Conservation (phyloP, 768 basidiomycete species). For the Lactarius indigo region DNA sequence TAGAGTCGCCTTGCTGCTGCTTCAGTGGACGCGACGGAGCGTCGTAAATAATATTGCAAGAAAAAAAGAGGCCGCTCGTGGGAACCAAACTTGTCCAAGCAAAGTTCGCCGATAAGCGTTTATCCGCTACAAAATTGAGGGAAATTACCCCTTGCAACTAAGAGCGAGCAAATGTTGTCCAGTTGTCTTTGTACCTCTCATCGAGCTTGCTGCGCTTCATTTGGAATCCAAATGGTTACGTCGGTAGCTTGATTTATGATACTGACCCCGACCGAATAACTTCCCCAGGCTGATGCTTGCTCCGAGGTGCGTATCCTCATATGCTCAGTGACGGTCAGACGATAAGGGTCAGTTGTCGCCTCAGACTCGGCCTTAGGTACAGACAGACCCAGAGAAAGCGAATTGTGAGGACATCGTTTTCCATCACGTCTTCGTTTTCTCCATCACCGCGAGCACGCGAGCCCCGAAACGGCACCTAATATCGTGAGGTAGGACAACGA, state of each 20-base stretch:
- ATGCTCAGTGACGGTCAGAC: neutral
- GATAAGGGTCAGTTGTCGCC: neutral
- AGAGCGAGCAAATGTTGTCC: too few species aligned
- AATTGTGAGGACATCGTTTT: neutral
- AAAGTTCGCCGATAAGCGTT: neutral
- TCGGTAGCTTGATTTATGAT: too few species aligned
- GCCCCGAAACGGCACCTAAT: neutral
- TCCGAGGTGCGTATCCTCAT: neutral
- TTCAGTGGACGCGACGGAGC: neutral
- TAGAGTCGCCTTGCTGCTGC: neutral
- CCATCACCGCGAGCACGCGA: neutral
- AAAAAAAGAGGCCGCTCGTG: neutral
- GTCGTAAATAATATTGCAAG: neutral
- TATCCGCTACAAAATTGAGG: neutral
- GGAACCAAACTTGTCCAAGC: conserved; percentile 13
- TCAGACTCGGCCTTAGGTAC: neutral
- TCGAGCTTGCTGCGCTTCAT: too few species aligned
- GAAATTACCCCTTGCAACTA: neutral
- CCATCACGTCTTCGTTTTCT: neutral
- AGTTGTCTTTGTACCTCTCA: too few species aligned
- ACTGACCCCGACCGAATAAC: too few species aligned
- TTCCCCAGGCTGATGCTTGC: too few species aligned
- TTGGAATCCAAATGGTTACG: too few species aligned
- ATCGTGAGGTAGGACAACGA: neutral
- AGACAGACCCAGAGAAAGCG: neutral